Evolutionary conservation across 768 basidiomycete species (phyloP).

Genomic region (Amylocystis lapponica): DNA sequence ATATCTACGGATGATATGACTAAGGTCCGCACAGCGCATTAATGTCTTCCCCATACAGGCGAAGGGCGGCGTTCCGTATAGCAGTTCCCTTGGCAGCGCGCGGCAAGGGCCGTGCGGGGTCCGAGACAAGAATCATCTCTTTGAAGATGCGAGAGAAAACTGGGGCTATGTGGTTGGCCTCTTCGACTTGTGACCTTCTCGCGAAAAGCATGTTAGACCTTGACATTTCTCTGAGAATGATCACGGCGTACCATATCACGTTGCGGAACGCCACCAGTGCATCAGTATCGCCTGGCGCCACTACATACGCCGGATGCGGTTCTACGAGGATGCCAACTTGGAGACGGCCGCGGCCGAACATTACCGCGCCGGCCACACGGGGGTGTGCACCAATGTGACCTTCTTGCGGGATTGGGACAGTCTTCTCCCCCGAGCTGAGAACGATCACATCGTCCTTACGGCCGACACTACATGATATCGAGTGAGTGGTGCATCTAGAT

Average conservation of each 20-base stretch:
- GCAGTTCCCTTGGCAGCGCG: conserved; percentile 43
- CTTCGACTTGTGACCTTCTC: conserved; percentile 24
- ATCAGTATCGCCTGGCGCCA: conserved; percentile 23
- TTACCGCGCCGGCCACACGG: conserved; percentile 24
- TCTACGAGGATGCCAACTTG: conserved; percentile 35
- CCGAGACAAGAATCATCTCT: conserved; percentile 45
- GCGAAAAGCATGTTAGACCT: not conserved
- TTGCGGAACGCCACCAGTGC: conserved; percentile 27
- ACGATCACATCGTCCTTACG: conserved; percentile 43
- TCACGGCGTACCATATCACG: conserved; percentile 26
- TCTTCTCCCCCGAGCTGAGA: conserved; percentile 28
- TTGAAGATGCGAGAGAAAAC: conserved; percentile 34
- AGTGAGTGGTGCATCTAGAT: too few species aligned
- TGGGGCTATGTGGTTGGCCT: conserved; percentile 19
- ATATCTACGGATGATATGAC: too few species aligned
- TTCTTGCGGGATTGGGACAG: conserved; percentile 18
- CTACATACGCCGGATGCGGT: conserved; percentile 20
- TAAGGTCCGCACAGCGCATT: conserved; percentile 31
- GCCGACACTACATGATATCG: conserved; percentile 26
- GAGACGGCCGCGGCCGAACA: conserved; percentile 35
- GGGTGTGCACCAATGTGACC: conserved; percentile 24
- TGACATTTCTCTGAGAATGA: not conserved
- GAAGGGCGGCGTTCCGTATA: conserved; percentile 33
- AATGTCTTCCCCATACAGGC: conserved; percentile 39
- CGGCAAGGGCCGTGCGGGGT: conserved; percentile 36